Conservation (phyloP, 2,329 filamentous ascomycete genomes). For the Aspergillus terreus region DNA sequence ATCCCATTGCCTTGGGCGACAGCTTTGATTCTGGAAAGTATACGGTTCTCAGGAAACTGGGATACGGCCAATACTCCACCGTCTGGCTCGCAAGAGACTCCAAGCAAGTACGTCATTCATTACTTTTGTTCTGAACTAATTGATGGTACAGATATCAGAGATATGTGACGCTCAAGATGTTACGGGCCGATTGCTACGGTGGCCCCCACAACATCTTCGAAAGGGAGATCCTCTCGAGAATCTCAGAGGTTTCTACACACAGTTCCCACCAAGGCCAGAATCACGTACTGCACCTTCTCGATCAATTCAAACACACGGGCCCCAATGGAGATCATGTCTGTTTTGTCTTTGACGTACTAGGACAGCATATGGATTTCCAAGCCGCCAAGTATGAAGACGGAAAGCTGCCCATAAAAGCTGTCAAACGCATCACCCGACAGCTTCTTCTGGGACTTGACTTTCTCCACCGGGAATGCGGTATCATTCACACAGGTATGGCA, state of each 20-base stretch:
- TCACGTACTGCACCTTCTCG: slow-evolving; percentile 16
- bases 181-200: slow-evolving; percentile 25
- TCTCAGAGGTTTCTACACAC: slow-evolving; percentile 11
- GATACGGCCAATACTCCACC: slow-evolving; percentile 93
- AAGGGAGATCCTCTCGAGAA: slow-evolving; percentile 17
- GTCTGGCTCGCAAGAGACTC: slow-evolving; percentile 79
- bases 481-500: too few relatives aligned
- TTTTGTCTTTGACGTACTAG: slow-evolving; percentile 24
- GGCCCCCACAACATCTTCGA: slow-evolving; percentile 21
- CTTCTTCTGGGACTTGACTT: too few relatives aligned
- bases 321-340: slow-evolving; percentile 28
- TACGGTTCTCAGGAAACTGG: slow-evolving; percentile 84
- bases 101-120: slow-evolving; percentile 27
- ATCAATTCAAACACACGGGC: slow-evolving; percentile 24
- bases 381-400: slow-evolving; percentile 18
- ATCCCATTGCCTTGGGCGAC: slow-evolving; percentile 83
- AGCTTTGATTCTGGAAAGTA: slow-evolving; percentile 91
- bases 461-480: too few relatives aligned
- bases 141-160: slow-evolving; percentile 12
- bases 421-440: too few relatives aligned
- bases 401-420: slow-evolving; percentile 16
- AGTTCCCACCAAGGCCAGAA: slow-evolving; percentile 18
- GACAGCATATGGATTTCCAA: slow-evolving; percentile 22
- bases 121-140: slow-evolving; percentile 8
- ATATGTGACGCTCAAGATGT: slow-evolving; percentile 21